Percentiles rank a stretch among this genome's conserved stretches.
Conservation (phyloP, 192 early-diverging fungal species). For the Radiomyces spectabilis region DNA sequence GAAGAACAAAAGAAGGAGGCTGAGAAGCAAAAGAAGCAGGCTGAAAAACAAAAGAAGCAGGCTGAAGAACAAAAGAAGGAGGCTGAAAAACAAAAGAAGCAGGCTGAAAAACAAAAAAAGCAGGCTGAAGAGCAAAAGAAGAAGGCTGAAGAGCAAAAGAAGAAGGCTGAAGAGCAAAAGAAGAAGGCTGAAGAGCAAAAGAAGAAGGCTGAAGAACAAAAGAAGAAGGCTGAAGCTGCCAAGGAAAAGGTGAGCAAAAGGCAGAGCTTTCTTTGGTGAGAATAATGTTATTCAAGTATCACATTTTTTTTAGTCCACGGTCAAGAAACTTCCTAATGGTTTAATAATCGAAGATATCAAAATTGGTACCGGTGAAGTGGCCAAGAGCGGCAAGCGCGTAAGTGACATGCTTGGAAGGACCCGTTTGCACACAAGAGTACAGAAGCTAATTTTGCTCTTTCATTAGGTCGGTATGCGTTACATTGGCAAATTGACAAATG, state of each 20-base stretch:
- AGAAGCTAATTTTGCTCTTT: constrained; percentile 21
- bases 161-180: constrained; percentile 5
- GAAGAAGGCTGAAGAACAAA: constrained; percentile 10
- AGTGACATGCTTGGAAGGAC: constrained; percentile 39
- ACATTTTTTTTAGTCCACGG: too few relatives aligned
- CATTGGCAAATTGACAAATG: constrained; percentile 87
- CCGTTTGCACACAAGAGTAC: constrained; percentile 52
- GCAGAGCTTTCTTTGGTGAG: constrained; percentile 34
- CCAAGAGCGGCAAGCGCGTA: constrained; percentile 40
- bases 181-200: background rate
- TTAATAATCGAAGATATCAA: constrained; percentile 76
- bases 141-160: constrained; percentile 13
- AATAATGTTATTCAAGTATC: constrained; percentile 36
- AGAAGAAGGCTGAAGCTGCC: constrained; percentile 6
- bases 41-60: too few relatives aligned
- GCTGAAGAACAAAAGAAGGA: constrained; percentile 1
- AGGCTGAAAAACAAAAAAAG: constrained; percentile 1
- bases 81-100: constrained; percentile 13
- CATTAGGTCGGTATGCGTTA: constrained; percentile 78
- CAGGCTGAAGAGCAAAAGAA: constrained; percentile 12
- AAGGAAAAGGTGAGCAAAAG: constrained; percentile 8
- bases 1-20: constrained; percentile 4
- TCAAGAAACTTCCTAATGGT: constrained; percentile 63
- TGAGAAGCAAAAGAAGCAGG: too few relatives aligned
- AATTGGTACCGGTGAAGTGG: constrained; percentile 32